Percentiles rank a stretch among this genome's conserved stretches.
Conservation (phyloP, 2,329 filamentous ascomycete species). For the Alternaria ventricosa region DNA sequence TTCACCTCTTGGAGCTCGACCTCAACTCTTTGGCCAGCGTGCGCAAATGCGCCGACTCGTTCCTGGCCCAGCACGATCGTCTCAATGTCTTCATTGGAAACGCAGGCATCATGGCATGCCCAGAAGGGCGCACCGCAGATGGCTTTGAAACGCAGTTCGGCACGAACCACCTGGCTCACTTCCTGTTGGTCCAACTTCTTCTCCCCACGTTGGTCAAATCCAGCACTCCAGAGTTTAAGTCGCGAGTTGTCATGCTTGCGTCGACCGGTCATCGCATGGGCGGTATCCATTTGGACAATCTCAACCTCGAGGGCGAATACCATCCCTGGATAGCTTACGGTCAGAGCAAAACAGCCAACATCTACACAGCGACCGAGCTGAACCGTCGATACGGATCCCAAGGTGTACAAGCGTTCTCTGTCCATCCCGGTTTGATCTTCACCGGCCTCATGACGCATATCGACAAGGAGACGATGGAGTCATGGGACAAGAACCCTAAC, state of each 20-base stretch:
- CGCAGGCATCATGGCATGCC: slow-evolving; percentile 32
- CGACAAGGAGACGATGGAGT: neutral
- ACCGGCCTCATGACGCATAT: slow-evolving; percentile 17
- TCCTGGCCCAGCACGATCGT: slow-evolving; percentile 24
- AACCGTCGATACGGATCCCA: slow-evolving; percentile 56
- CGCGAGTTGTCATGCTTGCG: slow-evolving; percentile 25
- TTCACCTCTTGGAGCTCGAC: slow-evolving; percentile 33
- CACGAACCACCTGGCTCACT: slow-evolving; percentile 62
- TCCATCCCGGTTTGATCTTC: slow-evolving; percentile 57
- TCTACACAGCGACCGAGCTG: slow-evolving; percentile 60
- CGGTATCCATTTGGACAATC: slow-evolving; percentile 40
- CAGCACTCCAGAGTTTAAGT: slow-evolving; percentile 44
- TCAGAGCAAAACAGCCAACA: slow-evolving; percentile 60
- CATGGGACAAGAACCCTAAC: slow-evolving; percentile 17
- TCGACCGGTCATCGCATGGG: slow-evolving; percentile 28
- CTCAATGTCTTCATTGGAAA: slow-evolving; percentile 30
- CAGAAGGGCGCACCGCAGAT: slow-evolving; percentile 28
- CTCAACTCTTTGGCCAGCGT: slow-evolving; percentile 27
- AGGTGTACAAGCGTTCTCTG: slow-evolving; percentile 52
- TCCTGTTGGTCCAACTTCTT: slow-evolving; percentile 61
- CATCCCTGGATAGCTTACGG: slow-evolving; percentile 53
- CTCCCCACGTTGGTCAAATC: slow-evolving; percentile 52
- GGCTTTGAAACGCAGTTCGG: slow-evolving; percentile 61
- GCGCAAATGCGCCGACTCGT: slow-evolving; percentile 22
- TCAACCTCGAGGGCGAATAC: slow-evolving; percentile 51